Percentiles rank a stretch among this genome's conserved stretches.
Conservation (phyloP, 305 asterid genomes). For the Euphrasia arctica region DNA sequence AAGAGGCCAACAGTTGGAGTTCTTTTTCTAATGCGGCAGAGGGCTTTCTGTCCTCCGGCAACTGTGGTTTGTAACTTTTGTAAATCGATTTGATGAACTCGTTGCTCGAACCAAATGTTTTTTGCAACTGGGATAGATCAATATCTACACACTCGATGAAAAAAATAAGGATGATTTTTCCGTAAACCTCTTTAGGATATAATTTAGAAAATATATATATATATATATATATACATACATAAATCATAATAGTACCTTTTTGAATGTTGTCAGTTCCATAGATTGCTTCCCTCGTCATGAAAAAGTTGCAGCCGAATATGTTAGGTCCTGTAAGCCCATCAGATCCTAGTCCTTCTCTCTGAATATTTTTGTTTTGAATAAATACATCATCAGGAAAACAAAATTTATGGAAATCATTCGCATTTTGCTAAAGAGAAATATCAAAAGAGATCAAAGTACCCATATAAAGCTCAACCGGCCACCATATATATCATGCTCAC, state of each 20-base stretch:
- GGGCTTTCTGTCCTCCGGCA: constrained; percentile 25
- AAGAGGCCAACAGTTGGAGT: constrained; percentile 39
- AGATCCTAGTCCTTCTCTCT: constrained; percentile 49
- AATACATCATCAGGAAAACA: background rate
- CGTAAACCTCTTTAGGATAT: background rate
- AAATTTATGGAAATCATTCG: background rate
- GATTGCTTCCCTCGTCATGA: constrained; percentile 49
- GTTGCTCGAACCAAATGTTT: constrained; percentile 42
- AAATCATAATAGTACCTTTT: constrained; percentile 22
- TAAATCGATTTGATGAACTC: constrained; percentile 39
- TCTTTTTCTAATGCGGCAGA: constrained; percentile 26
- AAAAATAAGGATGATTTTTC: background rate
- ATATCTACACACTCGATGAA: constrained; percentile 23
- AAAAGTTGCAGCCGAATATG: constrained; percentile 52
- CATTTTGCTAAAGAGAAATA: too few relatives aligned
- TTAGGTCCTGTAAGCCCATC: constrained; percentile 64
- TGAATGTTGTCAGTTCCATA: constrained; percentile 32
- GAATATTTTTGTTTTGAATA: background rate
- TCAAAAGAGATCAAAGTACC: constrained; percentile 25
- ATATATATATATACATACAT: background rate
- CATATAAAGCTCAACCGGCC: constrained; percentile 33
- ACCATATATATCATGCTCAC: constrained; percentile 51
- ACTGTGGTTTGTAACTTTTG: constrained; percentile 22
- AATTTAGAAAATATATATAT: background rate
- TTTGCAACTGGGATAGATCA: constrained; percentile 34